Evolutionary conservation across 2,329 filamentous ascomycete genomes (phyloP).

Genomic region (Curvularia sp.): DNA sequence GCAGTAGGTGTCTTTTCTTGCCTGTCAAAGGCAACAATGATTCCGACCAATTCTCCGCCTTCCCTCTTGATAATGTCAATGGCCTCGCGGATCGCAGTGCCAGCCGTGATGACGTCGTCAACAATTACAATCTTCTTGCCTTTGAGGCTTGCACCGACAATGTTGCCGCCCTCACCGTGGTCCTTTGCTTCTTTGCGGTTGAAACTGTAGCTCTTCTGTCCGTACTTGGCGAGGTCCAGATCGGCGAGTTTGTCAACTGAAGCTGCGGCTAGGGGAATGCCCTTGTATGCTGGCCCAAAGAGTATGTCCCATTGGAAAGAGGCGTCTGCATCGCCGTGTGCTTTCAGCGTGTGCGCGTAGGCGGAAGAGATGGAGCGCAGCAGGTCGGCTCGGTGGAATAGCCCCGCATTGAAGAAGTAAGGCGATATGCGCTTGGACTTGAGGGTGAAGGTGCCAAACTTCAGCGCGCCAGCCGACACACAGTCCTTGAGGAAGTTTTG

Average conservation of each 20-base stretch:
- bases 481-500: conserved; percentile 73
- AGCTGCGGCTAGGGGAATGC: conserved; percentile 85
- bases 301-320: conserved; percentile 78
- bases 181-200: conserved; percentile 97
- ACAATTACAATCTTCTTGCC: conserved; percentile 89
- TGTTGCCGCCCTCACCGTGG: conserved; percentile 92
- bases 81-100: conserved; percentile 91
- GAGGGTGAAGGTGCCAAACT: conserved; percentile 84
- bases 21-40: conserved; percentile 87
- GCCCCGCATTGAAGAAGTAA: conserved; percentile 97
- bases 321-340: conserved; percentile 52
- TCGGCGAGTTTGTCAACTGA: conserved; percentile 78
- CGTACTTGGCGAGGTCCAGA: conserved; percentile 71
- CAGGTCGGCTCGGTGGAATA: conserved; percentile 83
- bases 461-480: conserved; percentile 73
- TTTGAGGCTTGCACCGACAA: conserved; percentile 85
- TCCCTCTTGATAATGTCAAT: conserved; percentile 87
- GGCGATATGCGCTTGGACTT: conserved; percentile 91
- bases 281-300: conserved; percentile 96
- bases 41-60: conserved; percentile 83
- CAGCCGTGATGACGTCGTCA: conserved; percentile 96
- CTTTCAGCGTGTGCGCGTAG: conserved; percentile 71
- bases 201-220: conserved; percentile 80
- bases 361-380: conserved; percentile 79
- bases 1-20: conserved; percentile 77